These are phyloP conservation scores for Aureobasidium mangrovei DNA, from an alignment of 2,329 filamentous ascomycete species.

Conservation along the genomic window DNA sequence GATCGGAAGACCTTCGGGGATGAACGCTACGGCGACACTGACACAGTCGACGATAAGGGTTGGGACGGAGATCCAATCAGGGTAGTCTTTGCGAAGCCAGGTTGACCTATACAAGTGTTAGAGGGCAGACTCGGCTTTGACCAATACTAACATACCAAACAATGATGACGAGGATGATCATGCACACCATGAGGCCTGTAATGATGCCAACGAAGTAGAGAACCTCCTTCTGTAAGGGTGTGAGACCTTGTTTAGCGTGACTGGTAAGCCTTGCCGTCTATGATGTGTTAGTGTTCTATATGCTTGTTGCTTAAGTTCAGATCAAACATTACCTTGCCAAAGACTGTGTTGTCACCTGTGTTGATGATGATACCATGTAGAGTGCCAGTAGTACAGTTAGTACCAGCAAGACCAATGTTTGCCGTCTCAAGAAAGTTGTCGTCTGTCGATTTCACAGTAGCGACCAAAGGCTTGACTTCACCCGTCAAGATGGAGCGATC, in stretches of 20 bases:
- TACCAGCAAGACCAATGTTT: constrained; percentile 70
- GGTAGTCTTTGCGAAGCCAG: constrained; percentile 59
- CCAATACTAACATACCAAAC: constrained; percentile 45
- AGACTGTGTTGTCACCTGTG: constrained; percentile 64
- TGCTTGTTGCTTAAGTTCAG: neutral
- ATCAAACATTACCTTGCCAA: constrained; percentile 48
- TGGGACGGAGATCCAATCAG: constrained; percentile 63
- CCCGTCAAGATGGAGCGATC: constrained; percentile 66
- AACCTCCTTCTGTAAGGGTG: constrained; percentile 63
- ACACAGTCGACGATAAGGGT: constrained; percentile 66
- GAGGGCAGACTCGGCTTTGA: too few species aligned
- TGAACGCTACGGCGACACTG: constrained; percentile 61
- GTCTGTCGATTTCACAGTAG: constrained; percentile 57
- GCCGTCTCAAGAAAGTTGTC: constrained; percentile 68
- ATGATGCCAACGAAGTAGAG: constrained; percentile 65
- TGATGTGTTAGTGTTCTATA: neutral
- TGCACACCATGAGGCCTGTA: constrained; percentile 55
- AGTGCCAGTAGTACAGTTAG: constrained; percentile 63
- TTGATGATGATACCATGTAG: constrained; percentile 60
- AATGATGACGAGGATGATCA: constrained; percentile 56
- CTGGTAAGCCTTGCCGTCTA: constrained; percentile 59
- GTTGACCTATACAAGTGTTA: constrained; percentile 43
- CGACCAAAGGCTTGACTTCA: constrained; percentile 40
- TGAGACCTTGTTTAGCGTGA: constrained; percentile 57
- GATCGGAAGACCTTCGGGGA: constrained; percentile 65